Evolutionary conservation across 2,329 filamentous ascomycete genomes (phyloP).

Genomic region (Calonectria hongkongensis): DNA sequence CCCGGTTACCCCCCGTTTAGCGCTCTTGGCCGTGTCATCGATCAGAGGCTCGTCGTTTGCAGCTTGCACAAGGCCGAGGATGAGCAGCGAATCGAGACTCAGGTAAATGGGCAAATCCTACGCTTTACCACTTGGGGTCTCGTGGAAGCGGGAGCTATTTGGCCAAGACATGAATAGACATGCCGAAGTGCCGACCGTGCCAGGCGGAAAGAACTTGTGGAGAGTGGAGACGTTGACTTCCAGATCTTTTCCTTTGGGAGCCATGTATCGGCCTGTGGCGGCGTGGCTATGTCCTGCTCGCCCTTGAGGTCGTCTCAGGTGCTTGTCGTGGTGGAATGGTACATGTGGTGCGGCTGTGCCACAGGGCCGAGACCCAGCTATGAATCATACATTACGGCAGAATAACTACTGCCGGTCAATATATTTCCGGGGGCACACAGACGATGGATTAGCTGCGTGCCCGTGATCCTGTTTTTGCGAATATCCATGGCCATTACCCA

Average conservation of each 20-base stretch:
- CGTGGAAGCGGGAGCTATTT: not conserved
- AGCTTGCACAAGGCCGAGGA: not conserved
- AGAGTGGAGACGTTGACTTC: slow-evolving; percentile 3
- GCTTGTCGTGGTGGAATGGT: not conserved
- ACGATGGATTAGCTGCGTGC: not conserved
- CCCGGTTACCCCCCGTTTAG: not conserved
- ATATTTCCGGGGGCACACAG: not conserved
- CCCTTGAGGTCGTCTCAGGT: not conserved
- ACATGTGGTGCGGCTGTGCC: not conserved
- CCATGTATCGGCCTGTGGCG: slow-evolving; percentile 16
- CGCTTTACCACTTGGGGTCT: too few relatives aligned
- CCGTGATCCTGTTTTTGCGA: not conserved
- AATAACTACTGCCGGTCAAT: not conserved
- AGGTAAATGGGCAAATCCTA: too few relatives aligned
- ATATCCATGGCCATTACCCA: not conserved
- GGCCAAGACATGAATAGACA: slow-evolving; percentile 7
- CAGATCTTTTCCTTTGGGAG: not conserved
- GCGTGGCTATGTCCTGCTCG: slow-evolving; percentile 7
- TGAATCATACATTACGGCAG: slow-evolving; percentile 23
- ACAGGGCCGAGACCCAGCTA: not conserved
- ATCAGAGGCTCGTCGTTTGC: not conserved
- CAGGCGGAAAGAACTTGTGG: slow-evolving; percentile 10
- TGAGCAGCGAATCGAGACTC: slow-evolving; percentile 5
- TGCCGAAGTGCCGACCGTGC: slow-evolving; percentile 9
- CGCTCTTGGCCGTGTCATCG: slow-evolving; percentile 16